Evolutionary conservation across 139 green algal genomes (phyloP), one percentile per base, ranked within the genome.

Genomic region (Tetratostichococcus sp.): DNA sequence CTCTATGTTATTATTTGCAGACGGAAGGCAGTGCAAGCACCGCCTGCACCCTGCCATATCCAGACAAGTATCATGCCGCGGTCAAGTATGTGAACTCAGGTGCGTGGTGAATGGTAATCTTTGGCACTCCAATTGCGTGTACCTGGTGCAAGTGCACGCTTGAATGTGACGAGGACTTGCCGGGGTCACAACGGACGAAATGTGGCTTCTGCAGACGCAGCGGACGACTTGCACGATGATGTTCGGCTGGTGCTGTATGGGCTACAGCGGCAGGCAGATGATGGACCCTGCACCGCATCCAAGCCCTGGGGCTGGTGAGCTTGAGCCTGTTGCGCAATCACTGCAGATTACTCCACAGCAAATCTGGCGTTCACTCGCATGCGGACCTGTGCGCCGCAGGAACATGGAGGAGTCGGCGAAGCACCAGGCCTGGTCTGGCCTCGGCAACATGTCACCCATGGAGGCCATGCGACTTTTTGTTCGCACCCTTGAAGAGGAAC

Each of bases 401-500:
- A 94, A 96, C 65, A 85, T 93, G 31, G 87, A 94, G 35, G 92
- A 95, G 83, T 84, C 79, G 42, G 90, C 93, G 1, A 98, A 97
- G 78, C 93, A 87, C 84, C 79, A 89, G 50, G 79, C 76, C 21
- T 96, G 91, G 89, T 91, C 82, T n/a, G 79, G 93, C 75, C 86
- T 97, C 66, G 92, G 90, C 1, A 83, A 91, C 62, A 96, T 98
- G 90, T 59, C 83, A 4, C 66, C 77, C 4, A 84, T 93, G 35
- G 94, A 98, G 79, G 94, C 94, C 3, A 98, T 98, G 94, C 82
- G 93, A 1, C 87, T 98, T 30, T 98, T 93, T 59, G 94, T 98
- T 2, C 84, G 86, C n/a, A 89, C 89, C 0, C 70, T 98, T 21
- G 94, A 98, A 30, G 89, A 94, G 67, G 90, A 95, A 59, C 50